These are phyloP conservation scores for Phtheirospermum japonicum DNA, from an alignment of 257 asterid genomes.

Conservation along the genomic window DNA sequence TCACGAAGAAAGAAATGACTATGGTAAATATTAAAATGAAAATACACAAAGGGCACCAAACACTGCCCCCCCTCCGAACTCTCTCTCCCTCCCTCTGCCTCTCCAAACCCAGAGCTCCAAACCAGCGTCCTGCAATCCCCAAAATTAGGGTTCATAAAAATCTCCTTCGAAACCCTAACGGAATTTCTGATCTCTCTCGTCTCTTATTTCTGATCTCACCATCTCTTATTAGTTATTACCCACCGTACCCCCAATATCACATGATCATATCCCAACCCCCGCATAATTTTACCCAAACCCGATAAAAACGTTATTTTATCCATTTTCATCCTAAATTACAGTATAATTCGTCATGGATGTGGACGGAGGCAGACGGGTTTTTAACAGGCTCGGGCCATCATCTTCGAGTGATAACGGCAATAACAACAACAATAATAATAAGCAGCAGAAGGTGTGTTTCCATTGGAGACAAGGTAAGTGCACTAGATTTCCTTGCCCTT, in stretches of 20 bases:
- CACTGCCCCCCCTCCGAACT: too few species aligned
- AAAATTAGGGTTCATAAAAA: constrained; percentile 37
- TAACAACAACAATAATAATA: constrained; percentile 23
- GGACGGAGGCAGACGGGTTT: constrained; percentile 72
- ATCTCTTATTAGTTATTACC: too few species aligned
- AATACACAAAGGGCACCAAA: too few species aligned
- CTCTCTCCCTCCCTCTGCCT: too few species aligned
- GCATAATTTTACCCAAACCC: constrained; percentile 13
- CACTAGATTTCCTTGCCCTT: constrained; percentile 67
- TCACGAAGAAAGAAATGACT: too few species aligned
- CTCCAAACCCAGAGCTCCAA: not conserved
- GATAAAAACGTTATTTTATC: too few species aligned
- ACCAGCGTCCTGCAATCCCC: too few species aligned
- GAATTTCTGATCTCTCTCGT: not conserved
- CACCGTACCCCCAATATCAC: constrained; percentile 5
- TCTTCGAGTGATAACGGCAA: constrained; percentile 42
- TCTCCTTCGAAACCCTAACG: constrained; percentile 32
- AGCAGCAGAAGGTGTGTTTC: constrained; percentile 69
- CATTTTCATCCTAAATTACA: too few species aligned
- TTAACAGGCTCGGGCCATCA: constrained; percentile 61
- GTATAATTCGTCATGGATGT: constrained; percentile 52
- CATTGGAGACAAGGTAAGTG: constrained; percentile 92
- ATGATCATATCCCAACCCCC: constrained; percentile 30
- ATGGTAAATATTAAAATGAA: too few species aligned
- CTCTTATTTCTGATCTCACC: constrained; percentile 9